Base-by-base conservation (phyloP, 768 basidiomycete species). In the Lentinula aciculospora region DNA sequence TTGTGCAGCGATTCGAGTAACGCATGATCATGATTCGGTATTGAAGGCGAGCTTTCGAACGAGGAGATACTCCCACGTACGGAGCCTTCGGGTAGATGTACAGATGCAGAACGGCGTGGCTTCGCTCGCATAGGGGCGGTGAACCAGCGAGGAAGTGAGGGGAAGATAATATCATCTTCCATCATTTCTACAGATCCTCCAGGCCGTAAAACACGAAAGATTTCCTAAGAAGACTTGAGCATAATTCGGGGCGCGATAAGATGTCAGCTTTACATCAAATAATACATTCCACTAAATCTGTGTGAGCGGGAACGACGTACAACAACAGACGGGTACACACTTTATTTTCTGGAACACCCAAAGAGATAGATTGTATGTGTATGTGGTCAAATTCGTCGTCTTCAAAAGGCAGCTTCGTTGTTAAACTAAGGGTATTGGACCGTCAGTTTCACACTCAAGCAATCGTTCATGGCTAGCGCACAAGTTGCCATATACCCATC, bases 301-400 rank as follows among this genome's bases (percentile, higher is more conserved):
- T 59, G n/a, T 32, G 60, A 13, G 49, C 39, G 28, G 37, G 29
- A 27, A 39, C 15, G 34, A 60, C 42, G 34, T 28, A 4, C 5
- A 25, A 21, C 10, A 58, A 45, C 60, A 27, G 53, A 37, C 63
- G 65, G n/a, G 21, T 48, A 60, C 53, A 12, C 53, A 83, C 87
- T 75, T 89, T 89, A 63, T 84, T 88, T 67, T 91, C 89, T 5
- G 87, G 88, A 29, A 90, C 81, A 15, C 81, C 88, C 63, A 77
- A 77, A 0, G 86, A 81, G 58, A 90, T 80, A 50, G 74, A 72
- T 59, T 81, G 77, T 51, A 91, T 80, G 63, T 86, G 90, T n/a
- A 92, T 82, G 67, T 88, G 82, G 68, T 92, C 89, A 60, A 92
- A 92, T 63, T 87, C 83, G 59, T 91, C 88, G 56, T 91, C 89